phyloP scores from a whole-genome alignment of 2,329 filamentous ascomycete species.

The Penicillium capsulatum region DNA sequence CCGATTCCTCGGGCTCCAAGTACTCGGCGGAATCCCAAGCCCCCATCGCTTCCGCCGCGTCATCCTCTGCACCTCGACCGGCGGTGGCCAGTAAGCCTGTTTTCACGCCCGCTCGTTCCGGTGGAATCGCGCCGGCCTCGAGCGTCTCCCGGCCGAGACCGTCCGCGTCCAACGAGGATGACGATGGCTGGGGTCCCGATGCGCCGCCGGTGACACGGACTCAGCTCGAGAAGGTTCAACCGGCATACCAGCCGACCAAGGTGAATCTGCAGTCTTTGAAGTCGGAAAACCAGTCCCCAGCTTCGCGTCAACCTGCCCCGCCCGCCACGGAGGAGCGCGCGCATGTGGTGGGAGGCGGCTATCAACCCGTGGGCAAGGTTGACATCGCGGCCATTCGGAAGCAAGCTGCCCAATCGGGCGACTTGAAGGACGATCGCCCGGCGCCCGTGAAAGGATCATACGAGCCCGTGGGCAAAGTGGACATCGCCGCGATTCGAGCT shows the following conservation, averaged over 20 bases:
- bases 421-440: slow-evolving; percentile 67
- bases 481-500: slow-evolving; percentile 89
- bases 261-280: slow-evolving; percentile 87
- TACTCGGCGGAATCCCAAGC: slow-evolving; percentile 69
- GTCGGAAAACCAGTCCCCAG: slow-evolving; percentile 60
- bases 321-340: slow-evolving; percentile 44
- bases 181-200: slow-evolving; percentile 91
- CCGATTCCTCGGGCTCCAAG: slow-evolving; percentile 90
- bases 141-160: slow-evolving; percentile 52
- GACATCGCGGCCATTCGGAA: slow-evolving; percentile 86
- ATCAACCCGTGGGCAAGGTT: slow-evolving; percentile 95
- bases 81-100: slow-evolving; percentile 82
- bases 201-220: slow-evolving; percentile 85
- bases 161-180: slow-evolving; percentile 58
- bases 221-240: slow-evolving; percentile 83
- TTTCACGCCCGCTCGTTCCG: slow-evolving; percentile 70
- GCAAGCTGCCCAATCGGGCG: slow-evolving; percentile 60
- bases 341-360: slow-evolving; percentile 77
- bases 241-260: slow-evolving; percentile 92
- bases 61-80: slow-evolving; percentile 50
- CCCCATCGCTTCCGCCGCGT: slow-evolving; percentile 41
- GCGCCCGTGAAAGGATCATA: slow-evolving; percentile 86
- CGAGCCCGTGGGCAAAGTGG: slow-evolving; percentile 91
- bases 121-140: slow-evolving; percentile 61
- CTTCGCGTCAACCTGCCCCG: slow-evolving; percentile 47